Percentiles rank a stretch among this genome's conserved stretches.
These are phyloP conservation scores for Paramyrothecium sp. DNA, from an alignment of 2,329 filamentous ascomycete species.

Conservation along the genomic window DNA sequence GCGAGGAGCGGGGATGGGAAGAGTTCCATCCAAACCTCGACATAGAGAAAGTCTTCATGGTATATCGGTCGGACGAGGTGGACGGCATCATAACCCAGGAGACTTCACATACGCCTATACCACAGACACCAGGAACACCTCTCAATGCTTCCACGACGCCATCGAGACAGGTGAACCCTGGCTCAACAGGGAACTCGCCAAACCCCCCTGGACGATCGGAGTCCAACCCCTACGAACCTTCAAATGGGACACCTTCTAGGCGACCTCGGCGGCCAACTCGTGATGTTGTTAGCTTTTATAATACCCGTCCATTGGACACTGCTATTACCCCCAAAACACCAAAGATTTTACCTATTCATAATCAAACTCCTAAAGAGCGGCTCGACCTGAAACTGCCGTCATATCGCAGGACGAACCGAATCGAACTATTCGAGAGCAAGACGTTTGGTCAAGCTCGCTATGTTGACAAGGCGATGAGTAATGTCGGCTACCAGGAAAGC, in stretches of 20 bases:
- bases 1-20: conserved; percentile 95
- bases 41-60: conserved; percentile 75
- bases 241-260: conserved; percentile 30
- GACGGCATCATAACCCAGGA: conserved; percentile 61
- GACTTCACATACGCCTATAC: conserved; percentile 34
- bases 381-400: conserved; percentile 75
- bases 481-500: conserved; percentile 92
- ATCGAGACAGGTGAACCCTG: conserved; percentile 41
- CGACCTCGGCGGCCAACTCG: conserved; percentile 44
- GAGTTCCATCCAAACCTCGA: conserved; percentile 96
- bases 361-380: conserved; percentile 77
- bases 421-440: conserved; percentile 79
- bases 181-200: conserved; percentile 41
- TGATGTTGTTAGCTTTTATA: conserved; percentile 53
- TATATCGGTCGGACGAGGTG: conserved; percentile 81
- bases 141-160: conserved; percentile 44
- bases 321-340: conserved; percentile 51
- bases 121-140: conserved; percentile 23
- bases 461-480: conserved; percentile 94
- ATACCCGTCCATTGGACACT: conserved; percentile 43
- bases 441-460: conserved; percentile 83
- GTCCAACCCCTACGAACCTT: conserved; percentile 27
- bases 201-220: conserved; percentile 31
- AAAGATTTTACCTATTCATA: conserved; percentile 72
- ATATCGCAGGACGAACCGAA: conserved; percentile 76